Evolutionary conservation across 1,139 yeast species (phyloP).

Genomic region (Lodderomyces oxycetoniae): DNA sequence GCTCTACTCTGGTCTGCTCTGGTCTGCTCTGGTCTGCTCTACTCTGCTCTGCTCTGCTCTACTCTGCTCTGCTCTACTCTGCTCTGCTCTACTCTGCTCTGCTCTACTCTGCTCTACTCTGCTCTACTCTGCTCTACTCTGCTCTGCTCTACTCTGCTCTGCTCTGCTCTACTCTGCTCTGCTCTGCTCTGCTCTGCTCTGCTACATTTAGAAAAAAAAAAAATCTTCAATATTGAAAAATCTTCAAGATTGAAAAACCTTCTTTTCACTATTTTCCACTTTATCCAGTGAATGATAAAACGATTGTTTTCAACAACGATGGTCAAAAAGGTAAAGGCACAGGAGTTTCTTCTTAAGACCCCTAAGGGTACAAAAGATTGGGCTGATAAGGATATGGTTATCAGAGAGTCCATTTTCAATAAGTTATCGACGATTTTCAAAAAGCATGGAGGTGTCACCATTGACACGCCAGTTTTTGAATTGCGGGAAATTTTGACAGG

Average conservation of each 20-base stretch:
- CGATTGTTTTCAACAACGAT: constrained; percentile 7
- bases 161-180: no score
- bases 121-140: no score
- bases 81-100: no score
- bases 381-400: constrained; percentile 96
- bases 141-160: no score
- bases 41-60: no score
- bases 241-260: constrained; percentile 6
- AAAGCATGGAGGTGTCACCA: constrained; percentile 96
- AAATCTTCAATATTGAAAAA: constrained; percentile 5
- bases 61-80: no score
- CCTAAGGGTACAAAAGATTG: constrained; percentile 98
- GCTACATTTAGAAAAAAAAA: constrained; percentile 1
- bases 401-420: constrained; percentile 80
- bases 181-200: not conserved
- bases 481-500: constrained; percentile 92
- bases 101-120: no score
- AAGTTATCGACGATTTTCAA: constrained; percentile 72
- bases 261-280: no score
- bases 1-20: no score
- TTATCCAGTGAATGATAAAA: constrained; percentile 8
- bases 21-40: no score
- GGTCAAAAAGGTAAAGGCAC: constrained; percentile 30
- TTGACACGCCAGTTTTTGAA: constrained; percentile 97
- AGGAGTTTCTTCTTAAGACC: constrained; percentile 70